phyloP scores from a whole-genome alignment of 129 eudicot species.

The Flaveria bidentis region DNA sequence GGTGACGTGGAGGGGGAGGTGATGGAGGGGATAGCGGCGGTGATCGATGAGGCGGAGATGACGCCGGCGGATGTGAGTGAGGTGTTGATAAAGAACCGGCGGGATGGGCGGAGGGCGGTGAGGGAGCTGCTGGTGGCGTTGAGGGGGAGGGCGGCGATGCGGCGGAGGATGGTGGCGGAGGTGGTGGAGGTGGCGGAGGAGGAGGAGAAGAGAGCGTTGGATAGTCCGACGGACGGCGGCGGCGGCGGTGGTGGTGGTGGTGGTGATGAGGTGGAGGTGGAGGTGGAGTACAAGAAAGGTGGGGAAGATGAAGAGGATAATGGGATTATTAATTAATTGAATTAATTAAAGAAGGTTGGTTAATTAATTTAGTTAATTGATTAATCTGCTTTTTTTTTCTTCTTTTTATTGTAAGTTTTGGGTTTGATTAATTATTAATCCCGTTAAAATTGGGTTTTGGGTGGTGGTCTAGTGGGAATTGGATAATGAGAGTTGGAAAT shows the following conservation, averaged over 20 bases:
- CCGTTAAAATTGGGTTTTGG: conserved; percentile 33
- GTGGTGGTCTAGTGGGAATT: conserved; percentile 33
- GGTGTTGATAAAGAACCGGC: conserved; percentile 73
- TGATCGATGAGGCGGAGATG: conserved; percentile 65
- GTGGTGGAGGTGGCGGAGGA: conserved; percentile 49
- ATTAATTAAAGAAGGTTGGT: conserved; percentile 4
- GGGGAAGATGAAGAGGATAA: conserved; percentile 35
- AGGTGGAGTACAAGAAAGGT: conserved; percentile 28
- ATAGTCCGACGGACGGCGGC: conserved; percentile 50
- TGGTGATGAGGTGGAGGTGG: conserved; percentile 41
- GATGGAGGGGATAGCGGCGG: conserved; percentile 46
- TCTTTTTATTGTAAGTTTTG: conserved; percentile 19
- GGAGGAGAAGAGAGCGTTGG: conserved; percentile 87
- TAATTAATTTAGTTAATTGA: conserved; percentile 1
- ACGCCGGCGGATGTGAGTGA: conserved; percentile 98
- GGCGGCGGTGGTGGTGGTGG: conserved; percentile 34
- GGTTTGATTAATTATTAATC: conserved; percentile 28
- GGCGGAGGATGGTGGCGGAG: conserved; percentile 16
- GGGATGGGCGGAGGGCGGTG: conserved; percentile 64
- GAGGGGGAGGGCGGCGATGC: conserved; percentile 53
- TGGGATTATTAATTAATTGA: conserved; percentile 34
- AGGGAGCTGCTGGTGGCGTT: conserved; percentile 57
- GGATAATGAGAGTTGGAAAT: conserved; percentile 32
- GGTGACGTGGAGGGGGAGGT: conserved; percentile 42
- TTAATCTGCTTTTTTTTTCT: not conserved